These are phyloP conservation scores for Fimicolochytrium jonesii DNA, from an alignment of 192 early-diverging fungal species.

Conservation along the genomic window DNA sequence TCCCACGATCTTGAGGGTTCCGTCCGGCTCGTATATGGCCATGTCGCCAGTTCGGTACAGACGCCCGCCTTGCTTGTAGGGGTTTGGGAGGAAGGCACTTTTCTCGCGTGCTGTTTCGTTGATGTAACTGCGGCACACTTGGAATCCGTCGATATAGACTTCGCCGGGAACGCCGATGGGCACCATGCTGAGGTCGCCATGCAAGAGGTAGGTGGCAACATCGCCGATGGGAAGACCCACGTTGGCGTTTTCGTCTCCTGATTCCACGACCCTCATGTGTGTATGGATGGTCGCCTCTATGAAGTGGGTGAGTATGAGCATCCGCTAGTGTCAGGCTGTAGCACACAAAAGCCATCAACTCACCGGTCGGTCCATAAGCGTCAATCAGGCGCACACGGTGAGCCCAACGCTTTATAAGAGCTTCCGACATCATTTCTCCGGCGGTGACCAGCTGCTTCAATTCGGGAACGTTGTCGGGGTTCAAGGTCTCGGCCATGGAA, in stretches of 20 bases:
- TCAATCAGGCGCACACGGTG: slow-evolving; percentile 4
- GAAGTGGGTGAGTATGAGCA: no score
- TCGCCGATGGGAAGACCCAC: slow-evolving; percentile 14
- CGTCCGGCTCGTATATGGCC: background rate
- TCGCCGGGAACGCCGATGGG: slow-evolving; percentile 43
- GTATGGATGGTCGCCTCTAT: slow-evolving; percentile 23
- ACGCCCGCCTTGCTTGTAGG: slow-evolving; percentile 2
- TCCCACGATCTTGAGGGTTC: slow-evolving; percentile 10
- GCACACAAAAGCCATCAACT: no score
- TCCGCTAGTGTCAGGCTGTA: no score
- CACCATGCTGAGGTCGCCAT: slow-evolving; percentile 14
- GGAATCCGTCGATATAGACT: slow-evolving; percentile 35
- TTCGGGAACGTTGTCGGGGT: background rate
- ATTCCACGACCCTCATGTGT: background rate
- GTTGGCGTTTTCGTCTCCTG: background rate
- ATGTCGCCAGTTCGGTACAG: slow-evolving; percentile 37
- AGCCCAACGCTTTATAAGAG: slow-evolving; percentile 11
- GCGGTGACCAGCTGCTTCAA: slow-evolving; percentile 3
- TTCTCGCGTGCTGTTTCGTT: slow-evolving; percentile 22
- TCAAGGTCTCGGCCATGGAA: background rate
- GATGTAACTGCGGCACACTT: slow-evolving; percentile 4
- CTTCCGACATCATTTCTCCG: slow-evolving; percentile 5
- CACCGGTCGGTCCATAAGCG: slow-evolving; percentile 25
- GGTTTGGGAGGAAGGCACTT: slow-evolving; percentile 21
- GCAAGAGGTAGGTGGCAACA: slow-evolving; percentile 6